Conservation (phyloP, 2,329 filamentous ascomycete species). For the Aspergillus glaucus region DNA sequence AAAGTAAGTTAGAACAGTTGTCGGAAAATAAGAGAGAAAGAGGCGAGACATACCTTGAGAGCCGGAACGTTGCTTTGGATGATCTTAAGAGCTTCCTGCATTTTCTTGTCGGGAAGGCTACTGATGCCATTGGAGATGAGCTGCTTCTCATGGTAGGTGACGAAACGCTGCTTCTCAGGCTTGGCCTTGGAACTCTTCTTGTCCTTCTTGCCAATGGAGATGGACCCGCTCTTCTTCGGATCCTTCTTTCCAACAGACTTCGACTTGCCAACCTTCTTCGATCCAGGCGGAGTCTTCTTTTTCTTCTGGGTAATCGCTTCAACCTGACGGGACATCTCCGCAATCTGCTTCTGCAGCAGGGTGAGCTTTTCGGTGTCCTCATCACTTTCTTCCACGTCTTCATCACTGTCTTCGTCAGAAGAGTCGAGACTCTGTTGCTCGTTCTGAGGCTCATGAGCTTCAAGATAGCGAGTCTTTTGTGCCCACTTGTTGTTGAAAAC, state of each 20-base stretch:
- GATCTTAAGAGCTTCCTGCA: conserved; percentile 75
- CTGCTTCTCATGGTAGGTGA: conserved; percentile 77
- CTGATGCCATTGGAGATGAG: conserved; percentile 82
- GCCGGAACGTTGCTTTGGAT: conserved; percentile 78
- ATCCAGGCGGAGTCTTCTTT: conserved; percentile 49
- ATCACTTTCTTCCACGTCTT: conserved; percentile 63
- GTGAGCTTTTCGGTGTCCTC: conserved; percentile 59
- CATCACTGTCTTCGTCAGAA: conserved; percentile 64
- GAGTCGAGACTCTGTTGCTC: conserved; percentile 59
- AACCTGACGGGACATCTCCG: conserved; percentile 64
- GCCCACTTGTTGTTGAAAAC: conserved; percentile 71
- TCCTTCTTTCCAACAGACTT: conserved; percentile 23
- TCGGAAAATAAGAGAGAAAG: not conserved
- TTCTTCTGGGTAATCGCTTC: conserved; percentile 53
- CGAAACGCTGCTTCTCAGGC: conserved; percentile 55
- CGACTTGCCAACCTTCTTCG: conserved; percentile 42
- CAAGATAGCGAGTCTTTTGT: conserved; percentile 74
- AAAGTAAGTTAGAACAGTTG: conserved; percentile 6
- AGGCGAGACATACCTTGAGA: conserved; percentile 50
- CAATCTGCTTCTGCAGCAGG: conserved; percentile 64
- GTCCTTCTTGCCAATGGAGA: conserved; percentile 53
- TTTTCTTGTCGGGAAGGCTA: conserved; percentile 69
- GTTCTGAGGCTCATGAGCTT: conserved; percentile 62
- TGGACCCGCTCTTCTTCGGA: conserved; percentile 30
- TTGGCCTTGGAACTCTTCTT: conserved; percentile 38